Evolutionary conservation across 2,329 filamentous ascomycete genomes (phyloP).

Genomic region (Xylariales sp.): DNA sequence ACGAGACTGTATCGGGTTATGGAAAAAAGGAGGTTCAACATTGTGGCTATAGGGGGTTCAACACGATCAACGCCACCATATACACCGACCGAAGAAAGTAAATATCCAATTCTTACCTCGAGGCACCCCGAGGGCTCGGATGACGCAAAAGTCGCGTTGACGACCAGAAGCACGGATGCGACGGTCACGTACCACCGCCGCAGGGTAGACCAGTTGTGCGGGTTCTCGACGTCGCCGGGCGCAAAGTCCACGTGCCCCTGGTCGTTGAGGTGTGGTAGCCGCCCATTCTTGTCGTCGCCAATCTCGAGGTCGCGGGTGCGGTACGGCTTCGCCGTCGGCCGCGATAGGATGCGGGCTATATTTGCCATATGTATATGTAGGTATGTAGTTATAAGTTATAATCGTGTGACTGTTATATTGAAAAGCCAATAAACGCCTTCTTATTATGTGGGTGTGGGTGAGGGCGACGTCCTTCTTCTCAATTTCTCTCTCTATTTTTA

Average conservation of each 20-base stretch:
- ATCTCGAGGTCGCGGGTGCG: conserved; percentile 33
- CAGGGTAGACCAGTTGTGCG: conserved; percentile 39
- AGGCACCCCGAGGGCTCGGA: conserved; percentile 32
- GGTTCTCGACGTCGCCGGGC: conserved; percentile 45
- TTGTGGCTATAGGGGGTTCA: no score
- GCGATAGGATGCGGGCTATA: conserved; percentile 41
- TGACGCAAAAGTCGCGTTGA: conserved; percentile 52
- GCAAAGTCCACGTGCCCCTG: conserved; percentile 47
- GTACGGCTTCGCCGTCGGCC: conserved; percentile 48
- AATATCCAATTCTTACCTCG: conserved; percentile 16
- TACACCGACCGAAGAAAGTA: no score
- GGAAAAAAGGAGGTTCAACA: no score
- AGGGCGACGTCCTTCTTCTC: no score
- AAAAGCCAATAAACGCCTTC: no score
- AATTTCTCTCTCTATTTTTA: no score
- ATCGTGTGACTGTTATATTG: no score
- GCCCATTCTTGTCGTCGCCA: conserved; percentile 5
- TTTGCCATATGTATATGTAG: no score
- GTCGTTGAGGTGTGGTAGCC: conserved; percentile 43
- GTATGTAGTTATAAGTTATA: no score
- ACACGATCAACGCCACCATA: no score
- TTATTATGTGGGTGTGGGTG: no score
- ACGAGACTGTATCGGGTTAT: no score
- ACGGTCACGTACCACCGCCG: conserved; percentile 38
- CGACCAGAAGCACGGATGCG: conserved; percentile 39